Percentiles rank a stretch among this genome's conserved stretches.
Evolutionary conservation across 371 early-diverging fungal genomes (phyloP).

Genomic region (Rhizopus delemar): DNA sequence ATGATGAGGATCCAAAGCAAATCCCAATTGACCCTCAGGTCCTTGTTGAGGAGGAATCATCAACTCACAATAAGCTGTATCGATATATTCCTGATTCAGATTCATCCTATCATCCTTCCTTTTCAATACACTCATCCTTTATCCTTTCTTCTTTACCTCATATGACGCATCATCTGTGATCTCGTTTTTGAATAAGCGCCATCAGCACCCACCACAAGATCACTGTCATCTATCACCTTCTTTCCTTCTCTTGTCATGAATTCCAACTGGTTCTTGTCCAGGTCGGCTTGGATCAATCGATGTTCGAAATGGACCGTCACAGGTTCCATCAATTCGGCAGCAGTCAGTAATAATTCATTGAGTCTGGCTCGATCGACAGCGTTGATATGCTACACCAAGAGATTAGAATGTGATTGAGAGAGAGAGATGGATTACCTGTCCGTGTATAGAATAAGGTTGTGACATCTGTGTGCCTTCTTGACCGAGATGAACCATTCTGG

Average conservation of each 20-base stretch:
- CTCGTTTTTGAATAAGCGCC: conserved; percentile 88
- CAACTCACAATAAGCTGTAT: conserved; percentile 90
- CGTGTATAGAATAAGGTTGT: conserved; percentile 87
- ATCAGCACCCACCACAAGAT: conserved; percentile 94
- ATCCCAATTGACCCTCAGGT: conserved; percentile 58
- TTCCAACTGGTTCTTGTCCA: conserved; percentile 55
- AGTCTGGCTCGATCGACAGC: conserved; percentile 87
- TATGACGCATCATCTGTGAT: conserved; percentile 71
- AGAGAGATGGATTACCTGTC: conserved; percentile 60
- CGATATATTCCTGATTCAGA: conserved; percentile 86
- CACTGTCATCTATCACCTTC: conserved; percentile 42
- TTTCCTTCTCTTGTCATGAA: conserved; percentile 36
- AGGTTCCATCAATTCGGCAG: conserved; percentile 63
- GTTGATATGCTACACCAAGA: conserved; percentile 96
- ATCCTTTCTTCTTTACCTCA: no score
- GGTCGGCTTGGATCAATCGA: conserved; percentile 58
- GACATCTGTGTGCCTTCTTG: conserved; percentile 69
- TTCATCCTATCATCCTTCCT: conserved; percentile 79
- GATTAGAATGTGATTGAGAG: not conserved
- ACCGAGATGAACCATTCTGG: conserved; percentile 87
- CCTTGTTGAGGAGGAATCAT: conserved; percentile 66
- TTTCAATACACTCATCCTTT: no score
- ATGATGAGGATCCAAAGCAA: conserved; percentile 85
- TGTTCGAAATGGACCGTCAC: conserved; percentile 73
- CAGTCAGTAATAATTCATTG: conserved; percentile 78